Base-by-base conservation (phyloP, 352 stramenopile species). In the Globisporangium camurandrum region DNA sequence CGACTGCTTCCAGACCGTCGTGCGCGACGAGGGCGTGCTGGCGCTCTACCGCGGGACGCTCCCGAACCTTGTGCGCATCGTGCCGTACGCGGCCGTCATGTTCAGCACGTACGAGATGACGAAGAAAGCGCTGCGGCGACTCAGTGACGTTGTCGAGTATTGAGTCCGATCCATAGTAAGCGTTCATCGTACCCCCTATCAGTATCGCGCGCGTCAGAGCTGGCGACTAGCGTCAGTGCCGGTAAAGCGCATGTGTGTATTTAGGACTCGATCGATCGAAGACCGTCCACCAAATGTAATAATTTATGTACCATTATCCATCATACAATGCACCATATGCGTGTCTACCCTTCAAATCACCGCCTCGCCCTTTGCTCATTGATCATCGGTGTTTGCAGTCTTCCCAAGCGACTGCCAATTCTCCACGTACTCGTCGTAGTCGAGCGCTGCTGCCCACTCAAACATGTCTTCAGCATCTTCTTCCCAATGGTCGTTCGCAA, bases 51-150 rank as follows among this genome's bases (percentile, higher is more conserved):
- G 78, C 31, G 79, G 82, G 45, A 88, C 77, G 2, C 51, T 84
- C n/a, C 71, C 82, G 45, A 92, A 92, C 56, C 65, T 90, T 44
- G 70, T 75, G 10, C 80, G 81, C 34, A 79, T 92, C 50, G 74
- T 89, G 26, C 82, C 82, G 40, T 89, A 88, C 61, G 75, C 78
- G 1, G 82, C 82, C 16, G 71, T 93, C 48, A 88, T 88, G 74
- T 93, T 90, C 59, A 84, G 72, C 55, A 86, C 80, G 24, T 91
- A 84, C 51, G 80, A 91, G 58, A 76, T 69, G 59, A 86, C 73
- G 48, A 91, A 91, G 62, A 77, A 85, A 62, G 61, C 63, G 16
- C 55, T 87, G 45, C 70, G 69, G 23, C 37, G 74, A 40, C 44
- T 84, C 22, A 54, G 52, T 22, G 36, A 45, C 30, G 22, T 31